Base-by-base conservation (phyloP, 2,329 filamentous ascomycete genomes). In the Xylaria sp. region DNA sequence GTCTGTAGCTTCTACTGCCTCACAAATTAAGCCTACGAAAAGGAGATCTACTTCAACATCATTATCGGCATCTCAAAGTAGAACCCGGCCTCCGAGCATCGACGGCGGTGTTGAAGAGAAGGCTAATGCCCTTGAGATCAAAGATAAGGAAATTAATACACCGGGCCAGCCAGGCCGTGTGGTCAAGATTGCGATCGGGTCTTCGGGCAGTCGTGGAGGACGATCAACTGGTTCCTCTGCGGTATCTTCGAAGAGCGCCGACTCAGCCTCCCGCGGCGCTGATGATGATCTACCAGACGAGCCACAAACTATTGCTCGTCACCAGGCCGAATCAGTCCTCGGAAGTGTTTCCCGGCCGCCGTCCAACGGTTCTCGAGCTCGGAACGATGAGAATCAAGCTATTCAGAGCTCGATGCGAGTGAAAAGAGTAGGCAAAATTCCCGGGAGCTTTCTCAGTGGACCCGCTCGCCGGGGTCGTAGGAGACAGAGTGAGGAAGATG, bases 401-500 rank as follows among this genome's bases (percentile, higher is more conserved):
- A 78, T 87, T 1, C 90, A 91, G 62, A 88, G 89, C 68, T 92
- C 91, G 0, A 86, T 93, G 81, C 85, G 92, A 4, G 81, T 93
- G 60, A 94, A 93, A 77, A 83, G 91, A 63, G 85, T 92, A 13
- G 89, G 89, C 15, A 91, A 91, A 75, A 81, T 90, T 7, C 86
- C 89, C 2, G 92, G 91, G 1, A 90, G 87, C 62, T 93, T 94
- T 67, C 79, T 95, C 21, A 92, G 90, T 68, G 91, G 90, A 1
- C 92, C 92, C 27, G 90, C 92, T 19, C 85, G 92, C 56, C 83
- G 92, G 67, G 92, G 91, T 25, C 84, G 90, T 63, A 83, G 88
- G 66, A 80, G 87, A 60, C 84, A 83, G 69, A 90, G 88, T 68
- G 88, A 90, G 64, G 89, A 91, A 65, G 87, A 90, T 38, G 84